Conservation (phyloP, 2,329 filamentous ascomycete species). For the Aspergillus vadensis region DNA sequence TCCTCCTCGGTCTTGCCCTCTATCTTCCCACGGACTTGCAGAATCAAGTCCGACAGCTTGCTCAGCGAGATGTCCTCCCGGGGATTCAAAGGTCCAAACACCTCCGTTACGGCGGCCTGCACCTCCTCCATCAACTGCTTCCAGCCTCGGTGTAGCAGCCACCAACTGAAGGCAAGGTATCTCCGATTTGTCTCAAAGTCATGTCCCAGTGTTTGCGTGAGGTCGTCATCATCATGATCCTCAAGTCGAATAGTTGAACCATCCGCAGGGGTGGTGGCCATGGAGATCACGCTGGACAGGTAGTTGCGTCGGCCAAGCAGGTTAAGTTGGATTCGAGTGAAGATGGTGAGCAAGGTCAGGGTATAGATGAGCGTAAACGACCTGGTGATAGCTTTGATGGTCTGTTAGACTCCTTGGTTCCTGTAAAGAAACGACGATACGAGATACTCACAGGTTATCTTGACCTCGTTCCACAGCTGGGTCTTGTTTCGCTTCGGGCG, state of each 20-base stretch:
- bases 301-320: conserved; percentile 94
- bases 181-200: conserved; percentile 95
- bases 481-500: conserved; percentile 77
- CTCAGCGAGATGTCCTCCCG: conserved; percentile 84
- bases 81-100: conserved; percentile 86
- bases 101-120: conserved; percentile 79
- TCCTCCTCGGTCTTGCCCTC: conserved; percentile 73
- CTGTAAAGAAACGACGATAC: neutral
- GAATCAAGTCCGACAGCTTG: conserved; percentile 74
- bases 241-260: conserved; percentile 81
- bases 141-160: conserved; percentile 91
- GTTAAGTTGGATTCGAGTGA: conserved; percentile 95
- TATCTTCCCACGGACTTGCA: conserved; percentile 80
- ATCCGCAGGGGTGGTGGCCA: conserved; percentile 74
- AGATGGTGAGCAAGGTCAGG: conserved; percentile 80
- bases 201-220: conserved; percentile 80
- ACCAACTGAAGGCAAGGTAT: conserved; percentile 97
- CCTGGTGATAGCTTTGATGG: conserved; percentile 73
- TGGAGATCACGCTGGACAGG: conserved; percentile 88
- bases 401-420: conserved; percentile 14
- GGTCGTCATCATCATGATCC: conserved; percentile 91
- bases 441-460: conserved; percentile 74
- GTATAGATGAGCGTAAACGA: conserved; percentile 92
- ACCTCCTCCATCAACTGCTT: conserved; percentile 79
- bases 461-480: conserved; percentile 96